Evolutionary conservation across 441 rosid genomes (phyloP).

Genomic region (Gossypium laxum): DNA sequence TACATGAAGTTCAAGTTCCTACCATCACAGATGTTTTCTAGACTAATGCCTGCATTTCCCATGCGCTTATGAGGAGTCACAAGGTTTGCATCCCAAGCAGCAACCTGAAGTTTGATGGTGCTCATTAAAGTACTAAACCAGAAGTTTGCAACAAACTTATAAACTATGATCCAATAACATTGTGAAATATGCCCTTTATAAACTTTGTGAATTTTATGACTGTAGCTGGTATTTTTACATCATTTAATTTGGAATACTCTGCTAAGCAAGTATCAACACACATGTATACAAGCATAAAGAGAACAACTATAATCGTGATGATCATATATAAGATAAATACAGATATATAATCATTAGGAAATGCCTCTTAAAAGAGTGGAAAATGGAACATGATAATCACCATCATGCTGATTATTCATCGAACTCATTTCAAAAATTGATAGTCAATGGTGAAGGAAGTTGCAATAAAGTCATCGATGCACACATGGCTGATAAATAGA

Average conservation of each 20-base stretch:
- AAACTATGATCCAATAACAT: not conserved
- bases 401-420: not conserved
- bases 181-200: not conserved
- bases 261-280: not conserved
- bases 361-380: not conserved
- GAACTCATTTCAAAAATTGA: not conserved
- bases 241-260: not conserved
- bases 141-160: not conserved
- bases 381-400: not conserved
- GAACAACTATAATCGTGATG: not conserved
- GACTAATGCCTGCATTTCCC: constrained; percentile 63
- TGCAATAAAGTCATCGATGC: not conserved
- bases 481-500: not conserved
- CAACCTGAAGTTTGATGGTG: constrained; percentile 42
- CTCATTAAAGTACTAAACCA: not conserved
- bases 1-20: constrained; percentile 23
- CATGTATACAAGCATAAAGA: not conserved
- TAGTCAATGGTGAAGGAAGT: not conserved
- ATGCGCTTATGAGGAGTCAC: constrained; percentile 90
- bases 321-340: not conserved
- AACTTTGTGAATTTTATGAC: not conserved
- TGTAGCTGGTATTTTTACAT: not conserved
- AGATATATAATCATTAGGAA: not conserved
- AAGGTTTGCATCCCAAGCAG: constrained; percentile 99
- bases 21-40: constrained; percentile 72